Base-by-base conservation (phyloP, 2,329 filamentous ascomycete genomes). In the Diaporthe velutina region DNA sequence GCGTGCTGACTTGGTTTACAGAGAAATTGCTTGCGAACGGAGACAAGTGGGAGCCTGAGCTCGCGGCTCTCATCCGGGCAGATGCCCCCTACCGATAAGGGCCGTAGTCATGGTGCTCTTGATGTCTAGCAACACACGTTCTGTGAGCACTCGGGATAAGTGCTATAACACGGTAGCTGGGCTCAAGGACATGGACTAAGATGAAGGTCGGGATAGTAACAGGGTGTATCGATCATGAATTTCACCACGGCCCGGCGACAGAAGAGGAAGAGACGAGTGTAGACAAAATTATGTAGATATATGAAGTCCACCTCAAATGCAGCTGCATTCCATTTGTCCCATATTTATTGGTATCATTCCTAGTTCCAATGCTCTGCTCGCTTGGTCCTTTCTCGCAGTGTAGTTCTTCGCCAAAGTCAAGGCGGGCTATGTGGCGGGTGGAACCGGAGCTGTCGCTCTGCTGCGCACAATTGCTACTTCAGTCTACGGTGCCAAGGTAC, bases 1-100 rank as follows among this genome's bases (percentile, higher is more conserved):
- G 0, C 17, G 52, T 74, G 76, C 81, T 83, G 72, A 83, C 79
- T 52, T 42, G 33, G 4, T 8, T 35, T 42, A 77, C 80, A 88
- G 93, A 97, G 89, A 98, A 98, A 87, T 87, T 98, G 78, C 85
- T 98, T 77, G 87, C 94, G 79, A 98, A 98, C 83, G 95, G 95
- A 81, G 95, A 97, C 87, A 96, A 96, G 87, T 99, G 97, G 97
- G 97, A 99, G 88, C 96, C 97, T 10, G 97, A 99, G 87, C 89
- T 99, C 82, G 96, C 96, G 1, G 96, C 97, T 74, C 93, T 91
- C 79, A 97, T 97, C 83, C 93, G 95, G 82, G 97, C 97, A 76
- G 97, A 99, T 89, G 92, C 96, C 73, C 96, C 96, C 70, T 98
- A 96, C 88, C 91, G 94, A 90, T 96, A 92, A 89, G 45, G 57